A percentile compares a stretch with the other conserved stretches of the same genome.
Evolutionary conservation across 306 rosid genomes (phyloP).

Genomic region (Trifolium dubium): DNA sequence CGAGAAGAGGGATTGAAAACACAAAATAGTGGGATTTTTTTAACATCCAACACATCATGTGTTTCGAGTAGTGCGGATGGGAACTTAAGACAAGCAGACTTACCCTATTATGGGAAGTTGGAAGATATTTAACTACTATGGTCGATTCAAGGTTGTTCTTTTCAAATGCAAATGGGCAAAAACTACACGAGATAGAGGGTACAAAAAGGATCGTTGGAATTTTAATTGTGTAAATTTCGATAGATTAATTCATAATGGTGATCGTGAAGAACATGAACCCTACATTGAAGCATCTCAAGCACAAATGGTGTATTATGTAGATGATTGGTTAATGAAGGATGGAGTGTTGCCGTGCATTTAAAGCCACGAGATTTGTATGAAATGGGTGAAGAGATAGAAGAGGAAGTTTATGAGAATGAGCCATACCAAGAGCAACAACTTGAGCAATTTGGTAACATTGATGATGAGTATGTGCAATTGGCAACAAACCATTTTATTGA

Average conservation of each 20-base stretch:
- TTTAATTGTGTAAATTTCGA: slow-evolving; percentile 5
- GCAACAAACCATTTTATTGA: background rate
- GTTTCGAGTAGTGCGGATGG: background rate
- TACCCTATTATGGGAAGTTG: slow-evolving; percentile 8
- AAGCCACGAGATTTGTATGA: background rate
- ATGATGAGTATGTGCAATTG: slow-evolving; percentile 10
- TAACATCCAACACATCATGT: background rate
- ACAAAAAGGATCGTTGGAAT: background rate
- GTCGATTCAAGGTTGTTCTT: background rate
- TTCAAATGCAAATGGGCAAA: background rate
- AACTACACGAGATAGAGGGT: background rate
- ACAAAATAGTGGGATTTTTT: background rate
- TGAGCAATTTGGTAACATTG: background rate
- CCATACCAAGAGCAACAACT: background rate
- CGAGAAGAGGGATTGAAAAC: background rate
- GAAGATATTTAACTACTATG: slow-evolving; percentile 4
- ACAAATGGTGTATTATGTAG: slow-evolving; percentile 8
- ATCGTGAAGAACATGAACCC: slow-evolving; percentile 8
- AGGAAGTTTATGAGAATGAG: background rate
- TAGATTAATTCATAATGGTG: background rate
- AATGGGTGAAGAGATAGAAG: background rate
- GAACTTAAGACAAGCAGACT: background rate
- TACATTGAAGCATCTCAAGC: slow-evolving; percentile 7
- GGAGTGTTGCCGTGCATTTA: background rate
- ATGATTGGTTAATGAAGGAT: background rate